Base-by-base conservation (phyloP, 495 filamentous ascomycete species). In the Penicillium pulvis region DNA sequence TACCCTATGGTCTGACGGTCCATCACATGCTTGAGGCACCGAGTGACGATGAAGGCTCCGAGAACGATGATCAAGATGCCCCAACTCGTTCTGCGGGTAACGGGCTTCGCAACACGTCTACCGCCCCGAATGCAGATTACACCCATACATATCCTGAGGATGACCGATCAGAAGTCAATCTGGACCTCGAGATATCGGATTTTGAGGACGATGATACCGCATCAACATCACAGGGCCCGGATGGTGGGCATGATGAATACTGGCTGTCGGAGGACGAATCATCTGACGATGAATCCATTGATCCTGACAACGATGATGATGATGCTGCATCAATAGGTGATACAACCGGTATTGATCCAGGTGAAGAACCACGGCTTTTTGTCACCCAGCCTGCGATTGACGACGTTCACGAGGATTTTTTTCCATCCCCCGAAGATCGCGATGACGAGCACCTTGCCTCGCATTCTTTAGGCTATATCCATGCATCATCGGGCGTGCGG, bases 1-100 rank as follows among this genome's bases (percentile, higher is more conserved):
- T 87, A 60, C 84, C 88, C 1, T 94, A 90, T 67, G 93, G 93
- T 8, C 91, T 97, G 87, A 96, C 89, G 17, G 93, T 97, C 3
- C 93, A 98, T 62, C 93, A 98, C 68, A 90, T 98, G 86, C 81
- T 98, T 1, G 93, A 98, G 62, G 84, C 88, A 16, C 89, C 89
- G 5, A 89, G 87, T 28, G 82, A 87, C 16, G 83, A 85, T 42
- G 82, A 86, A 45, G 72, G 68, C 16, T 46, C 47, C 12, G 71
- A 33, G 3, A 66, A 73, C n/a, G 49, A 70, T 33, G 67, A 75
- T 31, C 58, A 59, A 12, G 66, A 69, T 31, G 59, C 51, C 4
- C 75, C 75, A 14, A 56, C 67, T 0, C 69, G 75, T 10, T 80
- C 76, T 3, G 61, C 74, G 7, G 74, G 71, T 12, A 72, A 74